Percentiles rank a stretch among this genome's conserved stretches.
Conservation (phyloP, 495 filamentous ascomycete species). For the Penicillium turbatum region DNA sequence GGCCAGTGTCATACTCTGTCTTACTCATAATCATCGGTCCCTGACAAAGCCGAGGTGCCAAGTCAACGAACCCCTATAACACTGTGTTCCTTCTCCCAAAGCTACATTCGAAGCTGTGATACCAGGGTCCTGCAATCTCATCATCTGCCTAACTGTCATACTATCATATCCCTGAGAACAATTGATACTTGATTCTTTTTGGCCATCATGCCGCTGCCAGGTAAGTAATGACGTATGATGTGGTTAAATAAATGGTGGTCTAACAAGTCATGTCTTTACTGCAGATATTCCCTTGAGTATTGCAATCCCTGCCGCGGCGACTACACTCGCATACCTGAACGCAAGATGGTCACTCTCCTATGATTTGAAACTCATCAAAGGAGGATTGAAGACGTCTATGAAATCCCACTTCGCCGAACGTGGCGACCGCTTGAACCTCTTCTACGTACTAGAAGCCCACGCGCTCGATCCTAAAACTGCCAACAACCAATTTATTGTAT, state of each 20-base stretch:
- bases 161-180: not conserved
- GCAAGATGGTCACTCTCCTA: conserved; percentile 64
- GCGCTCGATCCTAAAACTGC: conserved; percentile 56
- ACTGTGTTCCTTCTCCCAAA: not conserved
- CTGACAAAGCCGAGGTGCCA: not conserved
- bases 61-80: not conserved
- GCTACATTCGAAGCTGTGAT: not conserved
- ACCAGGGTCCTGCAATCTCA: not conserved
- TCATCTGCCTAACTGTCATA: not conserved
- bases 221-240: conserved; percentile 1
- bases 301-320: conserved; percentile 60
- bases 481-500: conserved; percentile 63
- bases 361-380: conserved; percentile 55
- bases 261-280: not conserved
- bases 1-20: not conserved
- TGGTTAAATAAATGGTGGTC: not conserved
- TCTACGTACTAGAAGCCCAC: conserved; percentile 71
- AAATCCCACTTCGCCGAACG: conserved; percentile 41
- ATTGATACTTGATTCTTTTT: not conserved
- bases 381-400: conserved; percentile 42
- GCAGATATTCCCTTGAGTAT: conserved; percentile 45
- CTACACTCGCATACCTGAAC: conserved; percentile 75
- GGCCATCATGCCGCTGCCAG: conserved; percentile 11
- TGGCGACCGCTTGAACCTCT: conserved; percentile 63
- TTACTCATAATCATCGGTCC: not conserved